These are phyloP conservation scores for Cladosporium sp. DNA, from an alignment of 2,329 filamentous ascomycete genomes.

Conservation along the genomic window DNA sequence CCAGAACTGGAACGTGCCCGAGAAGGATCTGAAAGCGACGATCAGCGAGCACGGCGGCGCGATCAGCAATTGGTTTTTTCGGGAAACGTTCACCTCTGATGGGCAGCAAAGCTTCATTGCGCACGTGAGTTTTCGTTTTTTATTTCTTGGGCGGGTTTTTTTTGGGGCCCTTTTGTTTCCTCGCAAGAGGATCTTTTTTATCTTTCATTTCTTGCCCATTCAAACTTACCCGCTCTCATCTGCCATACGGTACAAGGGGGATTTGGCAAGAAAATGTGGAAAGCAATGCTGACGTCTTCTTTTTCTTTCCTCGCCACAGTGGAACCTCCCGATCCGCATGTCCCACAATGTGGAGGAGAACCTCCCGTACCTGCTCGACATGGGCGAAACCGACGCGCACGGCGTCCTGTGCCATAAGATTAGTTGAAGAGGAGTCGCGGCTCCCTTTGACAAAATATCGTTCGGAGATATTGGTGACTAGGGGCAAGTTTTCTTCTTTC, in stretches of 20 bases:
- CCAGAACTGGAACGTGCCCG: background rate
- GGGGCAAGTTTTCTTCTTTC: too few relatives aligned
- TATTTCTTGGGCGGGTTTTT: too few relatives aligned
- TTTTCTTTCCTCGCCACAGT: background rate
- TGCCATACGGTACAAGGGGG: too few relatives aligned
- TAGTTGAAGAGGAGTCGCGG: background rate
- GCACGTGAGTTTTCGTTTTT: background rate
- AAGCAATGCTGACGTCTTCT: background rate
- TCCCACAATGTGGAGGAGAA: background rate
- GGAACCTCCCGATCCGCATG: background rate
- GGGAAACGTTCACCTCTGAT: too few relatives aligned
- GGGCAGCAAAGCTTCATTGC: background rate
- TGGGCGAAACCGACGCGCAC: background rate
- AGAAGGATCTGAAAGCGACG: background rate
- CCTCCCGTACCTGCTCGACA: background rate
- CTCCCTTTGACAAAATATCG: too few relatives aligned
- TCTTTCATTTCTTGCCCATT: too few relatives aligned
- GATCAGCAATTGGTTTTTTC: background rate
- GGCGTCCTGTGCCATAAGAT: background rate
- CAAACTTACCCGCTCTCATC: too few relatives aligned
- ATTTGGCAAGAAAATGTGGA: too few relatives aligned
- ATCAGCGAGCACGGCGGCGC: background rate
- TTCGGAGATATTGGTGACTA: too few relatives aligned
- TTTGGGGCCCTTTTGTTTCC: too few relatives aligned
- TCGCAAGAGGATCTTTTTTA: too few relatives aligned